Evolutionary conservation across 1,139 yeast genomes (phyloP).

Genomic region (Saccharomyces pastorianus): DNA sequence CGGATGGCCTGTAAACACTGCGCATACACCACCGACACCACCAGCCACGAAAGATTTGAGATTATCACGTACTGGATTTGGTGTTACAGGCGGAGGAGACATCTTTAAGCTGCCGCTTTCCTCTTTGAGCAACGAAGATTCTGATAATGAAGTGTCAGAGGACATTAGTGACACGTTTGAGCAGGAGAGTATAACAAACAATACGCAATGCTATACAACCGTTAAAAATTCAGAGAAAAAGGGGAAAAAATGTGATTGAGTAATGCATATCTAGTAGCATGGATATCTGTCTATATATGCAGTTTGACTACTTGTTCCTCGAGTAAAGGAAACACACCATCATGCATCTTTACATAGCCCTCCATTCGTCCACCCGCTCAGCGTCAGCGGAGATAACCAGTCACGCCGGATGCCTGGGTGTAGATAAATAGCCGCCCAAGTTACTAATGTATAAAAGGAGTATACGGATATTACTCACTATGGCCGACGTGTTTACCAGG

Average conservation of each 20-base stretch:
- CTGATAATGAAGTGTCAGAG: conserved; percentile 13
- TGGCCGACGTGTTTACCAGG: no score
- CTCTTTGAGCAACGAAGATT: conserved; percentile 11
- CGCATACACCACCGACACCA: conserved; percentile 78
- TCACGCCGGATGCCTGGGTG: neutral
- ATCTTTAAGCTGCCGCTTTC: conserved; percentile 6
- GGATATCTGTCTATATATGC: neutral
- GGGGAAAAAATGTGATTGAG: neutral
- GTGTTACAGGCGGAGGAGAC: conserved; percentile 2
- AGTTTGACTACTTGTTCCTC: neutral
- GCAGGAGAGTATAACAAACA: neutral
- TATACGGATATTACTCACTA: neutral
- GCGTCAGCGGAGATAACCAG: neutral
- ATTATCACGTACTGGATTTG: conserved; percentile 26
- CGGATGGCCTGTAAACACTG: conserved; percentile 92
- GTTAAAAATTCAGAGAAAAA: neutral
- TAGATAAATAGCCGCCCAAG: conserved; percentile 1
- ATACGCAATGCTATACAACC: neutral
- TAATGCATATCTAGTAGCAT: neutral
- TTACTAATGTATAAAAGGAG: neutral
- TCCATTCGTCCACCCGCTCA: neutral
- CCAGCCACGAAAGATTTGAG: conserved; percentile 84
- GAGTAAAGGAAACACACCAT: neutral
- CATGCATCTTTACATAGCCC: neutral
- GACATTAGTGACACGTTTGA: conserved; percentile 7